A percentile compares a stretch with the other conserved stretches of the same genome.
Evolutionary conservation across 208 protist genomes (phyloP).

Genomic region (Acanthamoeba quina): DNA sequence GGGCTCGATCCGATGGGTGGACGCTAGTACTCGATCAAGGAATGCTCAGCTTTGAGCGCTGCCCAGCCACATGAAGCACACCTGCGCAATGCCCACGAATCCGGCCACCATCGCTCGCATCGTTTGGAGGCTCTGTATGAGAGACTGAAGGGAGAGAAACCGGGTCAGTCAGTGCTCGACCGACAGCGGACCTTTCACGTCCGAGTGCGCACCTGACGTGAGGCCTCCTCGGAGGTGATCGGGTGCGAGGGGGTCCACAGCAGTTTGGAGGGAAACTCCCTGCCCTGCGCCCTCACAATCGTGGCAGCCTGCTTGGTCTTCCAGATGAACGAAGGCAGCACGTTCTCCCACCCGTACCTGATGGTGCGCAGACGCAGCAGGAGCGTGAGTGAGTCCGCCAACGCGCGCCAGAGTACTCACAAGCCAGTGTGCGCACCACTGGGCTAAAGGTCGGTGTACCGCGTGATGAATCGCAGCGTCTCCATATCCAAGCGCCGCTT

Average conservation of each 20-base stretch:
- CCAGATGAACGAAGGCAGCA: slow-evolving; percentile 10
- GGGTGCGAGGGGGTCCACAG: slow-evolving; percentile 8
- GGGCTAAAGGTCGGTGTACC: background rate
- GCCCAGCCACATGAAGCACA: too few species aligned
- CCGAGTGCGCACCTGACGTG: background rate
- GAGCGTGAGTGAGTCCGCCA: background rate
- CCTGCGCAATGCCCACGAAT: slow-evolving; percentile 6
- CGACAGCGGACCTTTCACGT: too few species aligned
- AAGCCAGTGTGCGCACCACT: too few species aligned
- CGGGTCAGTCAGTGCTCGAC: background rate
- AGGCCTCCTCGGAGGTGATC: slow-evolving; percentile 3
- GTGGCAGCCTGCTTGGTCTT: slow-evolving; percentile 27
- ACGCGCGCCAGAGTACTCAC: background rate
- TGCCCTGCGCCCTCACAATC: background rate
- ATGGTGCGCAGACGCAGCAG: background rate
- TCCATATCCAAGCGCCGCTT: background rate
- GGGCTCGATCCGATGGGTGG: too few species aligned
- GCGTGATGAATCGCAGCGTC: slow-evolving; percentile 14
- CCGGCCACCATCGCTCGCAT: slow-evolving; percentile 22
- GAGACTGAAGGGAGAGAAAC: background rate
- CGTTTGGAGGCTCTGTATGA: slow-evolving; percentile 40
- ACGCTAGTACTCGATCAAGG: background rate
- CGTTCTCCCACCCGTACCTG: slow-evolving; percentile 11
- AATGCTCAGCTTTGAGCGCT: background rate
- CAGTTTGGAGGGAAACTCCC: slow-evolving; percentile 27